Percentiles rank a stretch among this genome's conserved stretches.
phyloP scores from a whole-genome alignment of 2,329 filamentous ascomycete genomes.

The Pseudocercospora eumusae region DNA sequence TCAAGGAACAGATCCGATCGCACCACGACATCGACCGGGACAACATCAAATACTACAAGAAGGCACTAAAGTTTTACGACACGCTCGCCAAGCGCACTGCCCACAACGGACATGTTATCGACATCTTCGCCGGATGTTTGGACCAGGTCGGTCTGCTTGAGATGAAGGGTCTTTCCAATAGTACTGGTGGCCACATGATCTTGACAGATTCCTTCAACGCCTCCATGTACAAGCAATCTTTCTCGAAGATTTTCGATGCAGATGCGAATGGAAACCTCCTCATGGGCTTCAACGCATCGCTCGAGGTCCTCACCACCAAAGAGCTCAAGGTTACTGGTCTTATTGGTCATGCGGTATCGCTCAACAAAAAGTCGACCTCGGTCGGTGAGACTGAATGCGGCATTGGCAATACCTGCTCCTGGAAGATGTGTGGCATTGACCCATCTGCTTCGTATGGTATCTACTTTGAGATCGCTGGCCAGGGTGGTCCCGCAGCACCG shows the following conservation, averaged over 20 bases:
- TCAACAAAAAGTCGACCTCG: conserved; percentile 97
- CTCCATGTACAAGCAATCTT: conserved; percentile 98
- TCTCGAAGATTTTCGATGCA: conserved; percentile 95
- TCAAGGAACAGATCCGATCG: conserved; percentile 93
- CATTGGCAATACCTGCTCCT: conserved; percentile 96
- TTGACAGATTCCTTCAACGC: conserved; percentile 97
- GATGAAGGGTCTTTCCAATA: conserved; percentile 97
- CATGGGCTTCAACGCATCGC: conserved; percentile 96
- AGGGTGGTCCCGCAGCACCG: conserved; percentile 73
- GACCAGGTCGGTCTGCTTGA: conserved; percentile 96
- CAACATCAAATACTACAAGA: conserved; percentile 99
- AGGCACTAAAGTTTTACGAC: conserved; percentile 98
- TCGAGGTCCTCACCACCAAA: conserved; percentile 96
- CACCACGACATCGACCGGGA: conserved; percentile 99
- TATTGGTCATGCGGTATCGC: conserved; percentile 91
- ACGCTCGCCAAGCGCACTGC: conserved; percentile 88
- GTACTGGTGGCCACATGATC: conserved; percentile 96
- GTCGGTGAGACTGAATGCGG: conserved; percentile 98
- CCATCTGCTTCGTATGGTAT: conserved; percentile 90
- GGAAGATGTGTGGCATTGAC: conserved; percentile 99
- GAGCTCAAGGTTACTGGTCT: conserved; percentile 97
- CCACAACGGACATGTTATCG: conserved; percentile 95
- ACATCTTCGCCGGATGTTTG: conserved; percentile 95
- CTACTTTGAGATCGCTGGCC: conserved; percentile 96
- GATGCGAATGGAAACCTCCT: conserved; percentile 90